Conservation (phyloP, 139 green algal species). For the Chlorella vulgaris region DNA sequence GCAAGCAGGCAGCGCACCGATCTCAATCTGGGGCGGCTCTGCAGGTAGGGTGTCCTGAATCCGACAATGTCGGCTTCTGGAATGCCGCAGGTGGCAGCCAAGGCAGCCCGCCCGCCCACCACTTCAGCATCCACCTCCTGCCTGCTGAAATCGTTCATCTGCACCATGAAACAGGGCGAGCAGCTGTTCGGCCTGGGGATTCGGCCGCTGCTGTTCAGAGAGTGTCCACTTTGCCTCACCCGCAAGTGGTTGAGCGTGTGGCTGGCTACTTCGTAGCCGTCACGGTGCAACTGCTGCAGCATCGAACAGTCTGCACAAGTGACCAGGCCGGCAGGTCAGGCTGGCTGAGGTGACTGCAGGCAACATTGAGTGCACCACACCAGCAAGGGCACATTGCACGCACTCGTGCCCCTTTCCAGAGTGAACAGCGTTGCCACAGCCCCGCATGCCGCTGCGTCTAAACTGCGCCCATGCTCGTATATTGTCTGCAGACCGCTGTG, state of each 20-base stretch:
- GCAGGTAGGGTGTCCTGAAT: constrained; percentile 11
- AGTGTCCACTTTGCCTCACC: neutral
- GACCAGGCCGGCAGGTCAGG: neutral
- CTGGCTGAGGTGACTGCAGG: neutral
- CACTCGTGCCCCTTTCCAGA: neutral
- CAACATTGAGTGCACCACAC: neutral
- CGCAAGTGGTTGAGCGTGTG: constrained; percentile 17
- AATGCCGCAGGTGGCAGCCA: constrained; percentile 8
- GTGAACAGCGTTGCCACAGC: constrained; percentile 12
- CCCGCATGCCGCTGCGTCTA: neutral
- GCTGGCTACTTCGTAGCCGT: constrained; percentile 13
- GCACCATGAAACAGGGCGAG: neutral
- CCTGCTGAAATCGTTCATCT: constrained; percentile 21
- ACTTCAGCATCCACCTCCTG: constrained; percentile 5
- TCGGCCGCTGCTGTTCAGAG: no score
- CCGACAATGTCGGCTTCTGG: neutral
- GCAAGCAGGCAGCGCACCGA: neutral
- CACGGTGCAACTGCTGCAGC: neutral
- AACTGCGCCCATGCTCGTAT: neutral
- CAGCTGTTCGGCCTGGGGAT: no score
- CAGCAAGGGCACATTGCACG: neutral
- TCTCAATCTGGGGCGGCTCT: neutral
- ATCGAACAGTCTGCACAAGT: neutral
- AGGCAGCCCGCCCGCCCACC: neutral
- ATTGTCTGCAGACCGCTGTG: neutral